A percentile compares a stretch with the other conserved stretches of the same genome.
These are phyloP conservation scores for Magnolia sinica DNA, from an alignment of 164 flowering plant species.

Conservation along the genomic window DNA sequence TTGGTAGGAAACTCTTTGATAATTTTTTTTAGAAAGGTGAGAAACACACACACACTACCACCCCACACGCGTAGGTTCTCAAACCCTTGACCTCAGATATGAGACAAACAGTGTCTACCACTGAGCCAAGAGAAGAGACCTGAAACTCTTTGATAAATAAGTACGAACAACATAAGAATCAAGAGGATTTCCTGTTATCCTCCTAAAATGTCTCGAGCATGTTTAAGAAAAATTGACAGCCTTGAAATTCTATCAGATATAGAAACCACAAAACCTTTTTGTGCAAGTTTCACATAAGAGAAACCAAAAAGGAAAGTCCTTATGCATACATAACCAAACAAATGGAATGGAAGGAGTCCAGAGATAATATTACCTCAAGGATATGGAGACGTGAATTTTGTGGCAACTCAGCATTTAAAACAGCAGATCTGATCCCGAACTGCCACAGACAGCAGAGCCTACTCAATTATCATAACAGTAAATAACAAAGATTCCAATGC, in stretches of 20 bases:
- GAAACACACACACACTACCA: no score
- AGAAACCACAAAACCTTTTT: background rate
- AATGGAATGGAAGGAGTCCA: background rate
- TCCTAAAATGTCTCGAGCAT: no score
- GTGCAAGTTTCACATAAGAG: background rate
- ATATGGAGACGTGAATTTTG: constrained; percentile 96
- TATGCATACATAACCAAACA: background rate
- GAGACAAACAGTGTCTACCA: background rate
- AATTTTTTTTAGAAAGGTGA: no score
- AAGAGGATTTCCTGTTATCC: no score
- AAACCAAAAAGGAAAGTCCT: background rate
- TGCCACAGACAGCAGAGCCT: constrained; percentile 26
- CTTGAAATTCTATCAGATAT: background rate
- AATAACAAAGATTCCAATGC: background rate
- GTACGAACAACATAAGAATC: no score
- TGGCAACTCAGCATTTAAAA: constrained; percentile 92
- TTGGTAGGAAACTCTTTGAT: background rate
- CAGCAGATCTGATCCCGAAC: constrained; percentile 89
- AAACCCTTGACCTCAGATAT: background rate
- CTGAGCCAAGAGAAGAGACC: no score
- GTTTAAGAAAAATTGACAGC: background rate
- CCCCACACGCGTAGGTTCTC: background rate
- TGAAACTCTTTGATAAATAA: background rate
- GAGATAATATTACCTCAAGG: constrained; percentile 58
- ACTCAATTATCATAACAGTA: background rate